Conservation (phyloP, 2,329 filamentous ascomycete genomes). For the Pyrenochaeta sp. region DNA sequence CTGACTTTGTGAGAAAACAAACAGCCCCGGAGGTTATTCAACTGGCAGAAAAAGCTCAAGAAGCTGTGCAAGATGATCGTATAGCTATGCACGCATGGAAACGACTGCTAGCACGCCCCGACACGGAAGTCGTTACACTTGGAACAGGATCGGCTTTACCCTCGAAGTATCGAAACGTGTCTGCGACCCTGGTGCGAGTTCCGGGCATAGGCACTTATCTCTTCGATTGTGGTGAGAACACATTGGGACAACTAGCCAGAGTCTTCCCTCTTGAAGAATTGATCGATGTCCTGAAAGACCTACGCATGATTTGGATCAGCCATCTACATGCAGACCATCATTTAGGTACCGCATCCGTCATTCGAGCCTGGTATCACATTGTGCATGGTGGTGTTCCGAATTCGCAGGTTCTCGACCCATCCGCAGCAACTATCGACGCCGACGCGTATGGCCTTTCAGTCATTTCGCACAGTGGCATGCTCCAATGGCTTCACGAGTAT, state of each 20-base stretch:
- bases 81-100: slow-evolving; percentile 64
- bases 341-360: slow-evolving; percentile 80
- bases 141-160: slow-evolving; percentile 91
- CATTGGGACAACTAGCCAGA: slow-evolving; percentile 84
- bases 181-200: slow-evolving; percentile 82
- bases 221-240: slow-evolving; percentile 92
- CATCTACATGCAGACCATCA: slow-evolving; percentile 98
- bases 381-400: slow-evolving; percentile 55
- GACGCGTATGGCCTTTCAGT: slow-evolving; percentile 54
- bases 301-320: slow-evolving; percentile 89
- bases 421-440: slow-evolving; percentile 41
- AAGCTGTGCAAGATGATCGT: slow-evolving; percentile 47
- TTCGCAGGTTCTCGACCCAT: slow-evolving; percentile 18
- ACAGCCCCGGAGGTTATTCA: slow-evolving; percentile 58
- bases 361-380: slow-evolving; percentile 79
- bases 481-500: slow-evolving; percentile 81
- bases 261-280: slow-evolving; percentile 73
- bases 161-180: slow-evolving; percentile 95
- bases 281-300: slow-evolving; percentile 74
- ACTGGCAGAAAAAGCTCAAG: slow-evolving; percentile 59
- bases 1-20: slow-evolving; percentile 54
- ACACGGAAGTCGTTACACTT: slow-evolving; percentile 84
- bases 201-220: slow-evolving; percentile 89
- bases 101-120: slow-evolving; percentile 73
- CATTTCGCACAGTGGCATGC: slow-evolving; percentile 75